These are phyloP conservation scores for Talaromyces funiculosus DNA, from an alignment of 2,329 filamentous ascomycete genomes.

Conservation along the genomic window DNA sequence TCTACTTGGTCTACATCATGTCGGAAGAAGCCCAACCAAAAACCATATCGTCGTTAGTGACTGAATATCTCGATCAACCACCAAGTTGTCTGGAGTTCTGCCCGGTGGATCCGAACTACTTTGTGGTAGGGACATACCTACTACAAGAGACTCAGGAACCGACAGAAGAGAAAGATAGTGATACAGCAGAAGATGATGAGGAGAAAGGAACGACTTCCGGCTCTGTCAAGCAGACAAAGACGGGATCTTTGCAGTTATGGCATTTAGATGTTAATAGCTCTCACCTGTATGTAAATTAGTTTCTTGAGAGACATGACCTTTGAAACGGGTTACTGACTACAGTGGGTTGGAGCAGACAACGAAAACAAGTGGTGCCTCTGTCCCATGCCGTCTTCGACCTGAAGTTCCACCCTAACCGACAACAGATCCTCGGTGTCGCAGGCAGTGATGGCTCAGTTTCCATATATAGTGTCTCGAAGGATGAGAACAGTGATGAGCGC, in stretches of 20 bases:
- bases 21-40: background rate
- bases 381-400: constrained; percentile 77
- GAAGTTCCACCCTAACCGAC: constrained; percentile 62
- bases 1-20: too few relatives aligned
- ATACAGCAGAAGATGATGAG: constrained; percentile 18
- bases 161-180: constrained; percentile 21
- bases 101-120: constrained; percentile 51
- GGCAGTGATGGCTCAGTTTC: constrained; percentile 60
- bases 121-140: constrained; percentile 81
- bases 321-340: background rate
- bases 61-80: constrained; percentile 37
- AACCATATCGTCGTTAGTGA: constrained; percentile 23
- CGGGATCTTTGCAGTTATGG: constrained; percentile 68
- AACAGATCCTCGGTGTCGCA: constrained; percentile 62
- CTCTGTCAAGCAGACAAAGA: constrained; percentile 54
- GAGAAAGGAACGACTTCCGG: constrained; percentile 17
- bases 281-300: constrained; percentile 22
- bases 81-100: constrained; percentile 44
- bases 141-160: constrained; percentile 39
- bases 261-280: constrained; percentile 38
- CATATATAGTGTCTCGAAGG: constrained; percentile 29
- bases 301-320: background rate
- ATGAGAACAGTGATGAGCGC: background rate
- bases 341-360: constrained; percentile 37
- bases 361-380: constrained; percentile 56